Conservation (phyloP, 2,329 filamentous ascomycete species). For the Ilyonectria destructans region DNA sequence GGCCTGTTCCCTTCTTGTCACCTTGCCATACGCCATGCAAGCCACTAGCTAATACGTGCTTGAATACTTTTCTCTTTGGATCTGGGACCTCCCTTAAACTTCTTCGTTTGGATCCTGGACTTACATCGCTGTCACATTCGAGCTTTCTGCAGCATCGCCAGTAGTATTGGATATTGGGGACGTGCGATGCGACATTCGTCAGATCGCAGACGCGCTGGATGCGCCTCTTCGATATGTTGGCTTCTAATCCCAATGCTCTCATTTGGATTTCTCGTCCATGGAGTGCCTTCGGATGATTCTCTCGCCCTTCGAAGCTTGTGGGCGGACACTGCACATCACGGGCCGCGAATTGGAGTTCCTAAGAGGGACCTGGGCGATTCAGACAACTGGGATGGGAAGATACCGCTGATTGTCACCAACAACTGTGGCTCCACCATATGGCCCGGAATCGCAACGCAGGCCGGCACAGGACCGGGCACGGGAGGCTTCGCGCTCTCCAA, state of each 20-base stretch:
- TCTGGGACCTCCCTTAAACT: constrained; percentile 2
- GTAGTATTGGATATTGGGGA: neutral
- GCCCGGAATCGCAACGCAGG: constrained; percentile 83
- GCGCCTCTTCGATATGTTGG: constrained; percentile 42
- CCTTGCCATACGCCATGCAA: neutral
- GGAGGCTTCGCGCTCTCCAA: constrained; percentile 79
- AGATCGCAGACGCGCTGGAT: constrained; percentile 29
- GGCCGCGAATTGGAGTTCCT: constrained; percentile 45
- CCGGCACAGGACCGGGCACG: constrained; percentile 76
- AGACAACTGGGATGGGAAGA: constrained; percentile 55
- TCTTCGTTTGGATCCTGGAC: constrained; percentile 9
- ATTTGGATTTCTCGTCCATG: constrained; percentile 41
- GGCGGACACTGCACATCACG: constrained; percentile 47
- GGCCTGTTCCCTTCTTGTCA: neutral
- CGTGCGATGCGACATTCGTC: constrained; percentile 39
- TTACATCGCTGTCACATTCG: neutral
- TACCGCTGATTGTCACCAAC: constrained; percentile 81
- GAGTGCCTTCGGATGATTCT: constrained; percentile 33
- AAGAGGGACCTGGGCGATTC: constrained; percentile 44
- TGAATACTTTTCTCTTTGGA: constrained; percentile 27
- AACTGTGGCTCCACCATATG: constrained; percentile 81
- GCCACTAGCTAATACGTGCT: constrained; percentile 9
- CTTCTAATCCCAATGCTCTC: constrained; percentile 42
- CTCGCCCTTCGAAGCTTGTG: constrained; percentile 46
- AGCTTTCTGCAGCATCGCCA: neutral